Base-by-base conservation (phyloP, 78 protist genomes). In the Dictyostelium firmibasis region DNA sequence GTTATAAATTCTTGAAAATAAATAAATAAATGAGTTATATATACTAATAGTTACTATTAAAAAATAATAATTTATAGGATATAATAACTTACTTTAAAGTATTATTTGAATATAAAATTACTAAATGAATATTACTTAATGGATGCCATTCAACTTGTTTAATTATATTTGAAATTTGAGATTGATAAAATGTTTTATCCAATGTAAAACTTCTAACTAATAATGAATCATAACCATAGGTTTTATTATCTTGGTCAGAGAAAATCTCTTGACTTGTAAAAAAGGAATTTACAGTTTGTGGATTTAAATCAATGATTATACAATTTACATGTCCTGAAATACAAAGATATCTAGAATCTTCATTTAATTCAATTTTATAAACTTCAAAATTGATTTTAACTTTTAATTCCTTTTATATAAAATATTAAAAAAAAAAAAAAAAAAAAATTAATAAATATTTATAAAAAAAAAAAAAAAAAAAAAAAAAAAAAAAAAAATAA, bases 91-190 rank as follows among this genome's bases (percentile, higher is more conserved):
- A 78, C 86, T 87, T 87, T 87, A 87, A 79, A 5, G 27, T 23
- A 87, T 79, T 79, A 43, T 76, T 78, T 27, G 93, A 87, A 79
- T 78, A 79, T 87, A 87, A 41, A 10, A 87, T 38, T 14, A 78
- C 27, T 27, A 87, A 64, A 87, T 87, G 93, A 78, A 57, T 78
- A 60, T 64, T 78, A 27, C 85, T 78, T 62, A 78, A 38, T 78
- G 93, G 93, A 78, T 87, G 93, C 93, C 93, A 87, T 41, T 87
- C 93, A 13, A 78, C 38, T 62, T 87, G 93, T 36, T 53, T 14
- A 27, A 87, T 87, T 70, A 36, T 64, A 27, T 16, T 41, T 10
- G 74, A 53, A 10, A 87, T 64, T 23, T 75, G 62, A 20, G 69
- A 57, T 57, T 14, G 31, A 47, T 81, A 57, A 60, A 87, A 57